Evolutionary conservation across 805 yeast species (phyloP).

Genomic region (Yarrowia keelungensis): DNA sequence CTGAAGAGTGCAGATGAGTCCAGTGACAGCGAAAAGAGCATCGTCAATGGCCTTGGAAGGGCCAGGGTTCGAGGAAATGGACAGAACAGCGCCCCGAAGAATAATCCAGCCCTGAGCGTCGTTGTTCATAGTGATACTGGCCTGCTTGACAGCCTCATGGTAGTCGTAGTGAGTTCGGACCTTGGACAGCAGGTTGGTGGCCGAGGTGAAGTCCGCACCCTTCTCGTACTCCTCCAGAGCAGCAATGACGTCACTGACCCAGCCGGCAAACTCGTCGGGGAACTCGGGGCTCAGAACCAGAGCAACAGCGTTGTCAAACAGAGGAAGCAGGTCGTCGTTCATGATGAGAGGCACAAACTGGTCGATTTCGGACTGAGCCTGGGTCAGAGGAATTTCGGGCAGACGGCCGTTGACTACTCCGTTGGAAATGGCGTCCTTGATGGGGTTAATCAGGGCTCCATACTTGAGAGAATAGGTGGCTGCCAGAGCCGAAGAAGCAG

Average conservation of each 20-base stretch:
- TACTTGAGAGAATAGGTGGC: background rate
- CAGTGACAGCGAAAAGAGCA: background rate
- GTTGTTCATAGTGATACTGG: background rate
- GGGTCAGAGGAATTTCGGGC: background rate
- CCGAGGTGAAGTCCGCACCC: background rate
- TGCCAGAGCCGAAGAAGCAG: background rate
- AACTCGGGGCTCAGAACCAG: background rate
- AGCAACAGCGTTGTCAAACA: background rate
- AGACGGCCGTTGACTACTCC: background rate
- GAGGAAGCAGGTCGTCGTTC: background rate
- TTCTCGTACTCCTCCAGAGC: background rate
- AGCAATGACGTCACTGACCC: background rate
- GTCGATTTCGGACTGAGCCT: background rate
- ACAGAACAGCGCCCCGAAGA: background rate
- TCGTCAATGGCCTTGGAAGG: background rate
- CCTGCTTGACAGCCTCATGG: slow-evolving; percentile 1
- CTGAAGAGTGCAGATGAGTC: slow-evolving; percentile 1
- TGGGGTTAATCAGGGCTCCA: background rate
- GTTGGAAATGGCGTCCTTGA: background rate
- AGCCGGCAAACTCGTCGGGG: background rate
- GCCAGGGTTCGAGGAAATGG: background rate
- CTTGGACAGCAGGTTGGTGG: background rate
- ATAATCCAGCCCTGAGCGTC: background rate
- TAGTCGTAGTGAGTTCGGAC: background rate
- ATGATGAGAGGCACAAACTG: background rate